These are phyloP conservation scores for Monosporascus sp. DNA, from an alignment of 2,329 filamentous ascomycete genomes.

Conservation along the genomic window DNA sequence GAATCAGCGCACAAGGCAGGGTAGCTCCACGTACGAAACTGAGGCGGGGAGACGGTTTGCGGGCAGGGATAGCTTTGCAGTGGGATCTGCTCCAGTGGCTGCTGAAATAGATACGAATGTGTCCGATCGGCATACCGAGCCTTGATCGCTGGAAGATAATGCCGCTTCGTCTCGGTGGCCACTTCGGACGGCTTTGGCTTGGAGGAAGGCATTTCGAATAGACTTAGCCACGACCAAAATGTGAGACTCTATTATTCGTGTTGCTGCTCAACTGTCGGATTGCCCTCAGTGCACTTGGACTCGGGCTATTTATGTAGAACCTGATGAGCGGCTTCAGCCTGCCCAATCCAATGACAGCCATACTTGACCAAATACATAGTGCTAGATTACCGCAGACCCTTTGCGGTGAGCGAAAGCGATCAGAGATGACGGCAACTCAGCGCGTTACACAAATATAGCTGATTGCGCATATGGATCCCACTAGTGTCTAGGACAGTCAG, in stretches of 20 bases:
- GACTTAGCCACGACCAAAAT: neutral
- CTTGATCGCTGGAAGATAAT: constrained; percentile 61
- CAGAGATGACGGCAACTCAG: neutral
- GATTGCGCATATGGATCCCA: neutral
- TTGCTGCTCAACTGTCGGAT: neutral
- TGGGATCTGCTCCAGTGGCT: constrained; percentile 42
- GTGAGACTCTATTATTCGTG: neutral
- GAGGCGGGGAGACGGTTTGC: constrained; percentile 32
- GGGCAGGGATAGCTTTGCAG: constrained; percentile 30
- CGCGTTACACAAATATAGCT: neutral
- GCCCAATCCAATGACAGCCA: neutral
- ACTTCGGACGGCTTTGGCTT: constrained; percentile 64
- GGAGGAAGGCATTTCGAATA: constrained; percentile 45
- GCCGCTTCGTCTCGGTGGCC: constrained; percentile 66
- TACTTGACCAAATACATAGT: neutral
- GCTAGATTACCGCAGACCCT: neutral
- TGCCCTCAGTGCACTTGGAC: neutral
- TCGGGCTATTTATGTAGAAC: neutral
- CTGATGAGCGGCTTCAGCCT: neutral
- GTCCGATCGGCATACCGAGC: constrained; percentile 47
- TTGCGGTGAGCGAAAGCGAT: neutral
- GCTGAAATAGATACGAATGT: constrained; percentile 54
- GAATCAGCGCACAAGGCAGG: constrained; percentile 11
- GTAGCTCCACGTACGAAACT: constrained; percentile 34
- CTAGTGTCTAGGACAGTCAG: constrained; percentile 26